These are phyloP conservation scores for Seminavis robusta DNA, from an alignment of 108 stramenopile species.

Conservation along the genomic window DNA sequence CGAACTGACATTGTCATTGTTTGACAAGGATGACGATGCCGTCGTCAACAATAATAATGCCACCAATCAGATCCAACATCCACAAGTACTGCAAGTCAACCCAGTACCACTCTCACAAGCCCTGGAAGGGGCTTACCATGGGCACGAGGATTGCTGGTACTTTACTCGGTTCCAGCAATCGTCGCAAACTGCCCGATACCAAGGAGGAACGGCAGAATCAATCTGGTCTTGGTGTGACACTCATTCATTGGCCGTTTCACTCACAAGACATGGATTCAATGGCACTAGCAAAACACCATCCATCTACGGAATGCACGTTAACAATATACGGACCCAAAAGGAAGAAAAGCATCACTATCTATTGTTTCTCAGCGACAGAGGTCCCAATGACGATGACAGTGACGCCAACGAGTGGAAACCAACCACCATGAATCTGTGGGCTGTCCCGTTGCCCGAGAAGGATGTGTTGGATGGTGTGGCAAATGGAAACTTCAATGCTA, in stretches of 20 bases:
- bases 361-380: conserved; percentile 65
- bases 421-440: conserved; percentile 67
- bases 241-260: conserved; percentile 21
- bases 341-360: conserved; percentile 15
- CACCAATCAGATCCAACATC: neutral
- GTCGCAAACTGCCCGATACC: conserved; percentile 41
- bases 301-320: conserved; percentile 16
- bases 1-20: conserved; percentile 23
- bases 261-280: conserved; percentile 36
- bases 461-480: conserved; percentile 4
- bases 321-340: neutral
- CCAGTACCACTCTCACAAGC: conserved; percentile 66
- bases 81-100: no score
- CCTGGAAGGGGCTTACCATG: conserved; percentile 40
- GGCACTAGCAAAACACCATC: conserved; percentile 61
- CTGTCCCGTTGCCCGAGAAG: conserved; percentile 28
- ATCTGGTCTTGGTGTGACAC: conserved; percentile 61
- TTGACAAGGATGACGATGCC: neutral
- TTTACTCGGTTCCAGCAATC: conserved; percentile 63
- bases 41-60: neutral
- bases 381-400: neutral
- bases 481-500: neutral
- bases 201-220: conserved; percentile 69
- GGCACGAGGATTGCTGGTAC: conserved; percentile 44
- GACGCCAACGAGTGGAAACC: conserved; percentile 24